phyloP scores from a whole-genome alignment of 352 stramenopile genomes.

The Pythium guiyangense region DNA sequence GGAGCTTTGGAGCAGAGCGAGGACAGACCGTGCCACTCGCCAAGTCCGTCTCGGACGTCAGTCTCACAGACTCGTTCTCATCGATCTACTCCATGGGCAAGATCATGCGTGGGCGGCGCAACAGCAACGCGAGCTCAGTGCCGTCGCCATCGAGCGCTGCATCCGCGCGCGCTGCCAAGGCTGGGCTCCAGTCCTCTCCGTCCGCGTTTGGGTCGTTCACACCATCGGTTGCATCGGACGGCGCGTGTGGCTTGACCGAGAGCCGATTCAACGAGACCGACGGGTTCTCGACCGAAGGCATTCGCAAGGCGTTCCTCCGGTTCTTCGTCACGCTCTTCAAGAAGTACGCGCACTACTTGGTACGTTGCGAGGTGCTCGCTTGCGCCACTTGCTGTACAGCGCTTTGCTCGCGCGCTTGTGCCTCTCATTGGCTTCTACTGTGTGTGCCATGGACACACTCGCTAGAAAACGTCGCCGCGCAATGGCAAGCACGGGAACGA shows the following conservation, averaged over 20 bases:
- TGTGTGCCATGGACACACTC: constrained; percentile 5
- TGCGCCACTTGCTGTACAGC: not conserved
- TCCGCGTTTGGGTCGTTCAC: not conserved
- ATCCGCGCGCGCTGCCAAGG: constrained; percentile 5
- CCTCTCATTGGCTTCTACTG: too few species aligned
- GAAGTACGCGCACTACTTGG: constrained; percentile 75
- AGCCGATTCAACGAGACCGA: constrained; percentile 67
- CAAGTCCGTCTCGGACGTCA: constrained; percentile 54
- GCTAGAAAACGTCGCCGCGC: constrained; percentile 20
- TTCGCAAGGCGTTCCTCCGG: constrained; percentile 71
- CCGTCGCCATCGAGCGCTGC: constrained; percentile 24
- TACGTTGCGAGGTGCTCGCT: constrained; percentile 14
- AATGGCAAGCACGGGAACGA: constrained; percentile 27
- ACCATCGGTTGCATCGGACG: constrained; percentile 18
- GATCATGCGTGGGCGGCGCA: constrained; percentile 50
- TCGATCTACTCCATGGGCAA: constrained; percentile 70
- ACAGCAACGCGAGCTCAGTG: constrained; percentile 37
- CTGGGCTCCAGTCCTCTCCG: constrained; percentile 2
- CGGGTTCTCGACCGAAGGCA: constrained; percentile 57
- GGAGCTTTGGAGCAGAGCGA: constrained; percentile 59
- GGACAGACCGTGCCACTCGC: constrained; percentile 65
- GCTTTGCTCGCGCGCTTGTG: too few species aligned
- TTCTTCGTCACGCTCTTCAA: constrained; percentile 82
- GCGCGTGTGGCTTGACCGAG: constrained; percentile 42
- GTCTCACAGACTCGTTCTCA: constrained; percentile 39